Conservation (phyloP, 352 stramenopile genomes). For the Pseudoperonospora humuli region DNA sequence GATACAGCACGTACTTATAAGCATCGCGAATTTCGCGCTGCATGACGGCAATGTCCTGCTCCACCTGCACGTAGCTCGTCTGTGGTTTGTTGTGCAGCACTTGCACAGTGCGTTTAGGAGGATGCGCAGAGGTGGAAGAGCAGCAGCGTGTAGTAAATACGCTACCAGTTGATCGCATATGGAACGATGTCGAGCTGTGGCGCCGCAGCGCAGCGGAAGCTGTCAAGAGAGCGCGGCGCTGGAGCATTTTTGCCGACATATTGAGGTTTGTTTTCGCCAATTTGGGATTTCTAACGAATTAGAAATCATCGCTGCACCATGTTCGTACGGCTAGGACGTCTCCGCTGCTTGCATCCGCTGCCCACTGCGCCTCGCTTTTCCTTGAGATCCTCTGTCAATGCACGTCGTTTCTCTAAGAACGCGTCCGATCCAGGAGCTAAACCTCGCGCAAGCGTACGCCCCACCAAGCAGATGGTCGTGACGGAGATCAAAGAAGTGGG, state of each 20-base stretch:
- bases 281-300: not conserved
- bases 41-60: constrained; percentile 75
- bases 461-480: constrained; percentile 38
- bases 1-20: constrained; percentile 54
- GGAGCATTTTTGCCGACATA: too few species aligned
- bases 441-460: constrained; percentile 11
- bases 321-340: constrained; percentile 18
- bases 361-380: not conserved
- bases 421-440: not conserved
- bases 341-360: not conserved
- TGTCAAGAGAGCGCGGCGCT: constrained; percentile 7
- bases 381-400: not conserved
- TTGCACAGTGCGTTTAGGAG: constrained; percentile 31
- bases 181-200: not conserved
- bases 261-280: too few species aligned
- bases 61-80: constrained; percentile 54
- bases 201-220: constrained; percentile 12
- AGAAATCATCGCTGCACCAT: constrained; percentile 2
- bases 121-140: constrained; percentile 8
- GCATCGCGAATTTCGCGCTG: constrained; percentile 76
- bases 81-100: constrained; percentile 52
- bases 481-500: constrained; percentile 52
- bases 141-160: not conserved
- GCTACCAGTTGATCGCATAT: not conserved
- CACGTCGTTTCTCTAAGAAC: constrained; percentile 18